Evolutionary conservation across 129 eudicot genomes (phyloP).

Genomic region (Flaveria robusta): DNA sequence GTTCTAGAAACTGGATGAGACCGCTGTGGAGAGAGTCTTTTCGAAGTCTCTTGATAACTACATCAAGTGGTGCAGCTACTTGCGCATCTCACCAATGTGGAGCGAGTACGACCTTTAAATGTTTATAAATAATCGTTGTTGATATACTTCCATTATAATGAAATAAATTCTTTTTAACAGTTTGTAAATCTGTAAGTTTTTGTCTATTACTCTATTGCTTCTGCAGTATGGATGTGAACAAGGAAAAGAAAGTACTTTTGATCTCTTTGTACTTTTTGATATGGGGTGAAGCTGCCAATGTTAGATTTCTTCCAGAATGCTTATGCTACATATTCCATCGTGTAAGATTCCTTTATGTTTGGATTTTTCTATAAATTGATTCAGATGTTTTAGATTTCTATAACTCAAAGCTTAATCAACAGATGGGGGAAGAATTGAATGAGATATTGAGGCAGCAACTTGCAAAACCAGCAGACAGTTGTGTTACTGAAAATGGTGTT

Average conservation of each 20-base stretch:
- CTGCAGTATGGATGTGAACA: conserved; percentile 77
- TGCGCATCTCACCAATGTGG: conserved; percentile 75
- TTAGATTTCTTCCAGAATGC: conserved; percentile 95
- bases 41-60: conserved; percentile 90
- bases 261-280: conserved; percentile 75
- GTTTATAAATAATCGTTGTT: not conserved
- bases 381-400: conserved; percentile 17
- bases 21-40: conserved; percentile 82
- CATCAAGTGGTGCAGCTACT: conserved; percentile 85
- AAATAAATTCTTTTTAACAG: not conserved
- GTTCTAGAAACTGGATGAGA: conserved; percentile 89
- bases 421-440: conserved; percentile 95
- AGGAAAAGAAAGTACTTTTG: conserved; percentile 80
- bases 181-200: not conserved
- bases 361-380: conserved; percentile 6
- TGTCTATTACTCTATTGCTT: conserved; percentile 15
- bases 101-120: conserved; percentile 64
- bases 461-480: conserved; percentile 86
- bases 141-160: not conserved
- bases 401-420: conserved; percentile 30
- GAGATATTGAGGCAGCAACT: conserved; percentile 67
- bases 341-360: conserved; percentile 48
- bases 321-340: conserved; percentile 98
- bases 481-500: conserved; percentile 68
- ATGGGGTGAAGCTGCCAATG: conserved; percentile 98